Evolutionary conservation across 768 basidiomycete genomes (phyloP).

Genomic region (Symmetrospora coprosmae): DNA sequence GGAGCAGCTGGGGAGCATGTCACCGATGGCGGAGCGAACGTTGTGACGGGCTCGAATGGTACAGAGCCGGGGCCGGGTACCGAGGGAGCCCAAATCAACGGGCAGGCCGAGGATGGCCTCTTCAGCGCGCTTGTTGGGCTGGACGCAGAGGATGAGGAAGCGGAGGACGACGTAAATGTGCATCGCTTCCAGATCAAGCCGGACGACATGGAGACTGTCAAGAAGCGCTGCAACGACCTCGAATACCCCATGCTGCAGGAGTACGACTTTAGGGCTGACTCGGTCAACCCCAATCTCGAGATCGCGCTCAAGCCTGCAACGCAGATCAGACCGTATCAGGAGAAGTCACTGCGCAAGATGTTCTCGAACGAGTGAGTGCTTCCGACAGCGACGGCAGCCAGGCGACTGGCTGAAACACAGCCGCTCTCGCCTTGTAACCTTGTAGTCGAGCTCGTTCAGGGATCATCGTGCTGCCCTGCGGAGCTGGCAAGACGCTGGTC

Average conservation of each 20-base stretch:
- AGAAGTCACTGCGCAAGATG: conserved; percentile 97
- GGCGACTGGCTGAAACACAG: neutral
- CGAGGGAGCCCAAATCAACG: conserved; percentile 16
- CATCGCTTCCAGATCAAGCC: conserved; percentile 95
- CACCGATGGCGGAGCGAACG: conserved; percentile 15
- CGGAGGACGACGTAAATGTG: conserved; percentile 93
- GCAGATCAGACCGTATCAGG: conserved; percentile 93
- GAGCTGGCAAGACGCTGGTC: conserved; percentile 95
- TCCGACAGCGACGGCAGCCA: no score
- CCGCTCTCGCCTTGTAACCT: conserved; percentile 13
- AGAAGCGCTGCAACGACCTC: conserved; percentile 87
- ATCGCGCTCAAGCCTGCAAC: conserved; percentile 98
- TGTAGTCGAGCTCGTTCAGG: conserved; percentile 84
- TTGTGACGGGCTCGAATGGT: no score
- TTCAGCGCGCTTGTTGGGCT: conserved; percentile 95
- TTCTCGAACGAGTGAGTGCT: conserved; percentile 81
- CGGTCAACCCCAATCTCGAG: conserved; percentile 86
- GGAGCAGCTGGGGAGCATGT: conserved; percentile 42
- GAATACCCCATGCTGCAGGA: conserved; percentile 98
- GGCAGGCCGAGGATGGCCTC: conserved; percentile 47
- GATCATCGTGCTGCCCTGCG: conserved; percentile 95
- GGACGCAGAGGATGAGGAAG: conserved; percentile 76
- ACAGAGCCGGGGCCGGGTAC: neutral
- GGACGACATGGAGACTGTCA: conserved; percentile 86
- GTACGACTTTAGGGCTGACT: conserved; percentile 97